Percentiles rank a stretch among this genome's conserved stretches.
Evolutionary conservation across 768 basidiomycete genomes (phyloP).

Genomic region (Chlorophyllum brunneum): DNA sequence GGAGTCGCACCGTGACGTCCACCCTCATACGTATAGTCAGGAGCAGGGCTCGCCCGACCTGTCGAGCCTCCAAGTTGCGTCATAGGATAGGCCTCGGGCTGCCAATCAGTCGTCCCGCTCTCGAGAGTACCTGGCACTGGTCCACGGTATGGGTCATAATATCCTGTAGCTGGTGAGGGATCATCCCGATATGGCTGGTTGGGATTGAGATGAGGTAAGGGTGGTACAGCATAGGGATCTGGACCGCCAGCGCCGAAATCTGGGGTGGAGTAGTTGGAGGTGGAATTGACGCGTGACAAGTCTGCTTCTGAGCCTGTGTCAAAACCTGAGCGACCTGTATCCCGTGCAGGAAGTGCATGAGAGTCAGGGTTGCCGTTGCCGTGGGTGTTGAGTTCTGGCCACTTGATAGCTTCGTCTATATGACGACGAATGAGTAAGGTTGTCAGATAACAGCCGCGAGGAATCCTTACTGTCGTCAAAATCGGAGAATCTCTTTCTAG

Average conservation of each 20-base stretch:
- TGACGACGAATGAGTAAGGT: constrained; percentile 3
- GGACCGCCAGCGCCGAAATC: constrained; percentile 41
- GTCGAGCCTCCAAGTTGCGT: constrained; percentile 28
- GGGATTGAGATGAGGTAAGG: constrained; percentile 77
- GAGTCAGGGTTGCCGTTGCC: constrained; percentile 33
- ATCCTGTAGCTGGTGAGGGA: constrained; percentile 43
- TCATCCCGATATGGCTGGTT: constrained; percentile 77
- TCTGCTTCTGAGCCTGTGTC: constrained; percentile 61
- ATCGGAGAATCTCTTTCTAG: constrained; percentile 68
- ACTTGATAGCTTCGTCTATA: constrained; percentile 81
- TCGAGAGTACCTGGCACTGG: constrained; percentile 66
- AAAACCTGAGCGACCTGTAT: constrained; percentile 70
- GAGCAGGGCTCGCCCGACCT: constrained; percentile 33
- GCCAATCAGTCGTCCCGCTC: constrained; percentile 39
- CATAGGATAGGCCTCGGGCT: constrained; percentile 70
- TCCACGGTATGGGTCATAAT: constrained; percentile 80
- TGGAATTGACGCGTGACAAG: constrained; percentile 49
- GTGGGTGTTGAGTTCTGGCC: constrained; percentile 83
- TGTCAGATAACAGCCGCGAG: constrained; percentile 7
- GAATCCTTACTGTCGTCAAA: constrained; percentile 73
- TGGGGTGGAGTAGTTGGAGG: constrained; percentile 41
- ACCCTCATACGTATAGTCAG: constrained; percentile 30
- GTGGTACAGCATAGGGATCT: constrained; percentile 83
- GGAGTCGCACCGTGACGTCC: constrained; percentile 39
- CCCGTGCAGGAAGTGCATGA: constrained; percentile 64